Percentiles rank a stretch among this genome's conserved stretches.
Conservation (phyloP, 345 rosid genomes). For the Litchi chinensis region DNA sequence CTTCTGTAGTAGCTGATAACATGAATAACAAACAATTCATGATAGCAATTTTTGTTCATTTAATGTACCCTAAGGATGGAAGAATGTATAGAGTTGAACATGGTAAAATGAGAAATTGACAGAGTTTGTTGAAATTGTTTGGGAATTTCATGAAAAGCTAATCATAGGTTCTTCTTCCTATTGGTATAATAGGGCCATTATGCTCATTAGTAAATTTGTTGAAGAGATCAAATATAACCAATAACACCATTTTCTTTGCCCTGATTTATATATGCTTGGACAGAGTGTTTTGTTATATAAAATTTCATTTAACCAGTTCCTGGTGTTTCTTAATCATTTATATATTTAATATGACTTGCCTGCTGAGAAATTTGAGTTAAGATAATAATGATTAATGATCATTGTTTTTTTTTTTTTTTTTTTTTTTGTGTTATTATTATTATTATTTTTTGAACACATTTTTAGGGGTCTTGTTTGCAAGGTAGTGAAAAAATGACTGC, state of each 20-base stretch:
- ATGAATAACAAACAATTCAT: too few relatives aligned
- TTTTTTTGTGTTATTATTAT: too few relatives aligned
- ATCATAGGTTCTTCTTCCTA: not conserved
- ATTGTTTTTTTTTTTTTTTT: not conserved
- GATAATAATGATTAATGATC: not conserved
- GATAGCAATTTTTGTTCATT: too few relatives aligned
- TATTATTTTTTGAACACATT: too few relatives aligned
- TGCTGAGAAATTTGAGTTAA: not conserved
- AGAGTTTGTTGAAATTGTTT: not conserved
- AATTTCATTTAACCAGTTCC: too few relatives aligned
- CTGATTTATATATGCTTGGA: not conserved
- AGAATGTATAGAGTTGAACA: not conserved
- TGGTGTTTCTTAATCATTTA: not conserved
- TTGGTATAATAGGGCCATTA: not conserved
- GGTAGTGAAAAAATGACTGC: not conserved
- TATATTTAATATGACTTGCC: not conserved
- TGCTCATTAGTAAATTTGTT: not conserved
- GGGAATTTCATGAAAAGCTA: not conserved
- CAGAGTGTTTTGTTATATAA: slow-evolving; percentile 1
- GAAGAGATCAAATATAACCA: slow-evolving; percentile 17
- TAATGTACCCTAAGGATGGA: too few relatives aligned
- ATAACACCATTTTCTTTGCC: not conserved
- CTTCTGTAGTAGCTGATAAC: too few relatives aligned
- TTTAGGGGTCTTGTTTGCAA: not conserved
- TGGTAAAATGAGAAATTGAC: not conserved